Evolutionary conservation across 371 early-diverging fungal genomes (phyloP).

Genomic region (Apophysomyces ossiformis): DNA sequence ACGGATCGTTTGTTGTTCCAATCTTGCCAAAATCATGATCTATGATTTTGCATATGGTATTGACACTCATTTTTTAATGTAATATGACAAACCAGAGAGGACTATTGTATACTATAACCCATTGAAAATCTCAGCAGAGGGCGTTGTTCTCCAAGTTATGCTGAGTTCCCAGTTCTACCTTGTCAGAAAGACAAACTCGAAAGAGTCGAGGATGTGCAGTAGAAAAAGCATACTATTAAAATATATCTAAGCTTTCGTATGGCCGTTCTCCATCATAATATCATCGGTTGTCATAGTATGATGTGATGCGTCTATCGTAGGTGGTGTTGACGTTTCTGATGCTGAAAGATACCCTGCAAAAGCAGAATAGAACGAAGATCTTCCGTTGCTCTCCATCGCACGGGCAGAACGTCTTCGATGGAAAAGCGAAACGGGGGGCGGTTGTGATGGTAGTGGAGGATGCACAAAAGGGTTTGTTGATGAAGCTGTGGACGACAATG

Average conservation of each 20-base stretch:
- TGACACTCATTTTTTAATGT: conserved; percentile 62
- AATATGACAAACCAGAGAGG: conserved; percentile 13
- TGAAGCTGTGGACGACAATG: neutral
- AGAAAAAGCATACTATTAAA: neutral
- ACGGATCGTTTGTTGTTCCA: conserved; percentile 82
- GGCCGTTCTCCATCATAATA: conserved; percentile 5
- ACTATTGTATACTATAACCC: neutral
- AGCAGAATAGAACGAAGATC: conserved; percentile 1
- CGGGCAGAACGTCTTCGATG: neutral
- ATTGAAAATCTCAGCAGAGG: neutral
- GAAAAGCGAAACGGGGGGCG: neutral
- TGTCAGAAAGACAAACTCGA: neutral
- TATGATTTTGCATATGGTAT: conserved; percentile 80
- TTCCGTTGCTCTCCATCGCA: neutral
- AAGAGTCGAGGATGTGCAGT: neutral
- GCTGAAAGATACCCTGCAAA: neutral
- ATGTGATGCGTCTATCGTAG: neutral
- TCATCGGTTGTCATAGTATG: neutral
- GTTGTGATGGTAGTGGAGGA: neutral
- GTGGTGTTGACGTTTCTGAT: neutral
- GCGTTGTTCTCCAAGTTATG: neutral
- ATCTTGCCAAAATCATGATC: conserved; percentile 78
- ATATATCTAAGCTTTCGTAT: neutral
- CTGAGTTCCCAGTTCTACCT: neutral
- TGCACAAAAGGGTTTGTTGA: neutral